These are phyloP conservation scores for Nitzschia sp. DNA, from an alignment of 108 stramenopile species.

Conservation along the genomic window DNA sequence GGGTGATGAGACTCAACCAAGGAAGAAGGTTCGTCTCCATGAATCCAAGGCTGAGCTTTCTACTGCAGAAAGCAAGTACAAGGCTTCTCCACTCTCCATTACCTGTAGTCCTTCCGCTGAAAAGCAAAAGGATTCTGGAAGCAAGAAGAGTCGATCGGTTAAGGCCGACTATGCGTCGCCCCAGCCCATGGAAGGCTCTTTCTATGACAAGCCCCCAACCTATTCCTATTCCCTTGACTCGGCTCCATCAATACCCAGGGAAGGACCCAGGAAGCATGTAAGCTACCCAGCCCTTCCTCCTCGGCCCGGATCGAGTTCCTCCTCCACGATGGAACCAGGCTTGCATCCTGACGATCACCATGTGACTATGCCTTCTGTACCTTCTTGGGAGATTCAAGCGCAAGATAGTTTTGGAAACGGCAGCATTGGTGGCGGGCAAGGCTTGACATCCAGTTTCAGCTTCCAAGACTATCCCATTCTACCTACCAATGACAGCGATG, in stretches of 20 bases:
- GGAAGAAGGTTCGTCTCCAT: conserved; percentile 24
- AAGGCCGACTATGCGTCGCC: conserved; percentile 26
- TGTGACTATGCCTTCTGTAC: conserved; percentile 41
- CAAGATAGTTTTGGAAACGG: conserved; percentile 64
- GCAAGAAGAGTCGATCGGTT: background rate
- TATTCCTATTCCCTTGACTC: conserved; percentile 62
- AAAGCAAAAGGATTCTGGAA: conserved; percentile 22
- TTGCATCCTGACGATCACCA: conserved; percentile 39
- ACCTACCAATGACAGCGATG: conserved; percentile 36
- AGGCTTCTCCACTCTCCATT: conserved; percentile 47
- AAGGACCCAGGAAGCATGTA: conserved; percentile 11
- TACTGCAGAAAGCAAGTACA: conserved; percentile 28
- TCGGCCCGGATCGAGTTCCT: conserved; percentile 41
- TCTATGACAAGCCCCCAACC: conserved; percentile 44
- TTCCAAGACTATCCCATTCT: conserved; percentile 63
- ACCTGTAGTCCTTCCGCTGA: conserved; percentile 50
- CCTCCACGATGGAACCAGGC: conserved; percentile 43
- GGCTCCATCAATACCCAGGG: conserved; percentile 42
- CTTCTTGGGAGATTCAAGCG: conserved; percentile 68
- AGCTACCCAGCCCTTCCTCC: conserved; percentile 42
- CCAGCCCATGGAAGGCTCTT: conserved; percentile 22
- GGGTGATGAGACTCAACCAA: conserved; percentile 19
- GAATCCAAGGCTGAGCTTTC: background rate
- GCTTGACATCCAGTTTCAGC: conserved; percentile 46
- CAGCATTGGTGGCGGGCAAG: conserved; percentile 39